Evolutionary conservation across 2,329 filamentous ascomycete species (phyloP).

Genomic region (Ambrosiella cleistominuta): DNA sequence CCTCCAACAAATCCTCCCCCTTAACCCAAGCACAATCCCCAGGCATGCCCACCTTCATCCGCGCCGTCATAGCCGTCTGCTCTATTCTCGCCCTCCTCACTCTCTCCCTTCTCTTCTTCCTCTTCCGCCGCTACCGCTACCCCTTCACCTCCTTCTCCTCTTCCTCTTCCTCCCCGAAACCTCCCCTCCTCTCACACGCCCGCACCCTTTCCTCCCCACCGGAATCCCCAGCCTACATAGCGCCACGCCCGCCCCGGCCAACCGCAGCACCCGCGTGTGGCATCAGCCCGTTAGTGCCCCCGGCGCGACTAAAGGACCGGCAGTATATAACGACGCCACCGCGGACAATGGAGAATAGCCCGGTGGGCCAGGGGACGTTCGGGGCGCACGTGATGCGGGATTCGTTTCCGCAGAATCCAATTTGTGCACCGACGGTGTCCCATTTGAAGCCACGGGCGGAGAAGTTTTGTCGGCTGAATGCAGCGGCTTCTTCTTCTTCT

Average conservation of each 20-base stretch:
- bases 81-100: slow-evolving; percentile 2
- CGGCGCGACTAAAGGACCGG: slow-evolving; percentile 5
- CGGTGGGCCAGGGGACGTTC: slow-evolving; percentile 7
- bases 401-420: slow-evolving; percentile 6
- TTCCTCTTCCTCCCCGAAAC: slow-evolving; percentile 1
- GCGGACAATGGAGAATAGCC: slow-evolving; percentile 9
- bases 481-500: neutral
- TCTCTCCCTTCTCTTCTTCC: slow-evolving; percentile 4
- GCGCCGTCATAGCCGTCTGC: slow-evolving; percentile 9
- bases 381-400: neutral
- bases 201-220: slow-evolving; percentile 2
- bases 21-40: neutral
- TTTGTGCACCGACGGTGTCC: slow-evolving; percentile 7
- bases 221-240: neutral
- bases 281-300: slow-evolving; percentile 3
- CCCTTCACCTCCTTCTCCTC: neutral
- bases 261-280: neutral
- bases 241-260: slow-evolving; percentile 4
- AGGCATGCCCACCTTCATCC: slow-evolving; percentile 4
- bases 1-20: neutral
- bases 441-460: slow-evolving; percentile 6
- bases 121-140: slow-evolving; percentile 4
- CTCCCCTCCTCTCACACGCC: slow-evolving; percentile 1
- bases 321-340: slow-evolving; percentile 9
- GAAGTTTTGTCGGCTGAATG: slow-evolving; percentile 2